Evolutionary conservation across 306 rosid species (phyloP).

Genomic region (Pyrus bretschneideri): DNA sequence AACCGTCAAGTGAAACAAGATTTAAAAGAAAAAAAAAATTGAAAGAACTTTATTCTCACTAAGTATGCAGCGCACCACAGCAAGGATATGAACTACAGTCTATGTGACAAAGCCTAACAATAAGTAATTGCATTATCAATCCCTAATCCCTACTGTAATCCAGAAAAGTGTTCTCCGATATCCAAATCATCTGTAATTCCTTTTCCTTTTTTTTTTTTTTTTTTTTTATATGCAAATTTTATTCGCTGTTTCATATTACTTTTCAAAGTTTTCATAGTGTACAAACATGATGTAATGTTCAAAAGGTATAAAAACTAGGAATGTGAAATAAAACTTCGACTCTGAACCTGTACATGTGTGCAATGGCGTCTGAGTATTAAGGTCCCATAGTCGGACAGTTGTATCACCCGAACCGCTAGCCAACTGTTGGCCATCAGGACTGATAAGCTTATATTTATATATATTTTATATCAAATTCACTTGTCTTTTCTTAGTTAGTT

Average conservation of each 20-base stretch:
- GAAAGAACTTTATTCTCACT: neutral
- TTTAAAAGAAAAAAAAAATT: neutral
- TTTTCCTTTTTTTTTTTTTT: neutral
- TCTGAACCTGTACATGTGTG: slow-evolving; percentile 79
- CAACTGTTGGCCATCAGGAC: slow-evolving; percentile 85
- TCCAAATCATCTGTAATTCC: neutral
- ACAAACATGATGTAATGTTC: neutral
- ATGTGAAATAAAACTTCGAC: slow-evolving; percentile 5
- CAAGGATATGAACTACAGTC: neutral
- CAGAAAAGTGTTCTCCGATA: neutral
- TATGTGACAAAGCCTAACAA: neutral
- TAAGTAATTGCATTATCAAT: neutral
- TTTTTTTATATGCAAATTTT: neutral
- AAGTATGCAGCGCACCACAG: neutral
- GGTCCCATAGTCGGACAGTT: slow-evolving; percentile 88
- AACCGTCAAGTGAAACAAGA: neutral
- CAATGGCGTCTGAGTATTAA: slow-evolving; percentile 77
- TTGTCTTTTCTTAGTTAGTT: too few relatives aligned
- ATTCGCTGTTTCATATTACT: too few relatives aligned
- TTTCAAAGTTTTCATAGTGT: neutral
- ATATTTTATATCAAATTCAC: too few relatives aligned
- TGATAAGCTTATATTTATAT: too few relatives aligned
- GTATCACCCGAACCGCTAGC: slow-evolving; percentile 99
- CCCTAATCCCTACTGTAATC: neutral
- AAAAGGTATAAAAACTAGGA: slow-evolving; percentile 8